Percentiles rank a stretch among this genome's conserved stretches.
Evolutionary conservation across 192 early-diverging fungal species (phyloP).

Genomic region (Gamsiella multidivaricata): DNA sequence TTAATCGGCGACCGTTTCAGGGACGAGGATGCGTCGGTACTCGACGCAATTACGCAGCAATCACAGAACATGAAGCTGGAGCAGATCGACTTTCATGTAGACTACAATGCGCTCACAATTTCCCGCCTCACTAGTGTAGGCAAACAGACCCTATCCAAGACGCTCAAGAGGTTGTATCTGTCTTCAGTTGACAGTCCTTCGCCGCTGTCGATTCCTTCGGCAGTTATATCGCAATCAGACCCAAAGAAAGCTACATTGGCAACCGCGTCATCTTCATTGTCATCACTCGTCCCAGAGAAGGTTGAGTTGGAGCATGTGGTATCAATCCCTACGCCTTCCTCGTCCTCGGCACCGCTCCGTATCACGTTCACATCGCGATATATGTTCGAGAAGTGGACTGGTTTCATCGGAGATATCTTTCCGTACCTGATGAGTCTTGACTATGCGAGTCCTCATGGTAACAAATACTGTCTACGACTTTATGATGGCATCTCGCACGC

Average conservation of each 20-base stretch:
- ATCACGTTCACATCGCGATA: not conserved
- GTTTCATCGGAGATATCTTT: not conserved
- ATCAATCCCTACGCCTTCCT: too few species aligned
- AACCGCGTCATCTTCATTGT: too few species aligned
- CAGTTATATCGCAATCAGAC: not conserved
- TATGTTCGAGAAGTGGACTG: not conserved
- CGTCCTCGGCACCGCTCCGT: not conserved
- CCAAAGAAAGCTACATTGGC: not conserved
- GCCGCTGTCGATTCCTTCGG: not conserved
- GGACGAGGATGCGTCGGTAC: not conserved
- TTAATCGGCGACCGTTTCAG: not conserved
- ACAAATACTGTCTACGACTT: too few species aligned
- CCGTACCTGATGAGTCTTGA: not conserved
- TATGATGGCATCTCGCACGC: too few species aligned
- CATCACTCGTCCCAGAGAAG: not conserved
- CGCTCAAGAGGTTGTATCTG: not conserved
- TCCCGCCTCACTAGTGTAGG: not conserved
- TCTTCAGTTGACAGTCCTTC: not conserved
- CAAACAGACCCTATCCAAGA: not conserved
- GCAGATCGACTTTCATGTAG: not conserved
- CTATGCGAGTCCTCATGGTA: too few species aligned
- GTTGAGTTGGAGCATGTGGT: too few species aligned
- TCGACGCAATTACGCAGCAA: not conserved
- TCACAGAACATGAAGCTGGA: not conserved
- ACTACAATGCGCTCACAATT: not conserved